Evolutionary conservation across 2,329 filamentous ascomycete species (phyloP), one percentile per base, ranked within the genome.

Genomic region (Nannizziopsis arthrosporioides): DNA sequence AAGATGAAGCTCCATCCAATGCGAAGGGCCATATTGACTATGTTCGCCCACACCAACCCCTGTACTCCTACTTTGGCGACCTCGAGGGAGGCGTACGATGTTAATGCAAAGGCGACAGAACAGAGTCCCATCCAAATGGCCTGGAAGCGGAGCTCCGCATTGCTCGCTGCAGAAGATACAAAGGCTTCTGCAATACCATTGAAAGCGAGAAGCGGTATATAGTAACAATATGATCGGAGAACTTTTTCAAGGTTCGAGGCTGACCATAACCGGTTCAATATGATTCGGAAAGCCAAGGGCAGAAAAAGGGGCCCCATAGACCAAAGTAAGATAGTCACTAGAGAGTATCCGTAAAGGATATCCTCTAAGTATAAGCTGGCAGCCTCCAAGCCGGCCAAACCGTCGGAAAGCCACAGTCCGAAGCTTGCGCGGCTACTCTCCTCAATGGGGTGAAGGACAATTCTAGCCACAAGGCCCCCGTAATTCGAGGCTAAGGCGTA

Each of bases 401-500:
- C 39, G 51, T 59, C 73, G 65, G 69, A 68, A 17, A 95, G 78
- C 0, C 94, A 72, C 31, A 84, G 84, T 45, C 87, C 89, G 59
- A 96, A 95, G 61, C 94, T 81, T 60, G 82, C 88, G 35, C 93
- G 82, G 54, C 84, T 89, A 63, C 84, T 90, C 66, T 98, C 93
- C 65, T 98, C 92, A 51, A 98, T 80, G 6, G 92, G 93, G 60
- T 96, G 92, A 63, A 98, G 90, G 44, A 98, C 70, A 54, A 96
- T 78, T 2, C 92, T 79, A 0, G 92, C 92, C 22, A 94, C 70
- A 0, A 98, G 76, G 2, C 89, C 85, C 17, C 92, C 92, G 63
- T 92, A 98, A 65, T 96, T 98, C 58, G 88, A 88, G 45, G 90
- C 92, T 4, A 98, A 75, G 0, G 89, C 87, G 61, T 96, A 98